These are phyloP conservation scores for Rhizophlyctis rosea DNA, from an alignment of 192 early-diverging fungal species.

Conservation along the genomic window DNA sequence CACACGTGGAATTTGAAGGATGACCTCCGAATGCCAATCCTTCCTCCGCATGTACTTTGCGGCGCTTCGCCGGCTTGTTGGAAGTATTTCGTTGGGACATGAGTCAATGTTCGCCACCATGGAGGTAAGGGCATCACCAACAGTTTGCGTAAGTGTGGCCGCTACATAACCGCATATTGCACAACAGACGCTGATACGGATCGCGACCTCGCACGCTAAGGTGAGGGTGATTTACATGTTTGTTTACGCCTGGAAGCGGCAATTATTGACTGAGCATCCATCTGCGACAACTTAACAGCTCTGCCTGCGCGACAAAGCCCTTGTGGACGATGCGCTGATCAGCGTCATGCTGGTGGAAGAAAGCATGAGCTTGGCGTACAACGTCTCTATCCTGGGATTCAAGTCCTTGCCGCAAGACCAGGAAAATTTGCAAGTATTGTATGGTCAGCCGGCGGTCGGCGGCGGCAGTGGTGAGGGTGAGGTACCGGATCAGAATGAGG, in stretches of 20 bases:
- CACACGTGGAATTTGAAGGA: background rate
- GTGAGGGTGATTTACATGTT: too few species aligned
- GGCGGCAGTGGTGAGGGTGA: too few species aligned
- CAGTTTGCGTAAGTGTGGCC: background rate
- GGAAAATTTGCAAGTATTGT: slow-evolving; percentile 6
- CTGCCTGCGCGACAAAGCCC: slow-evolving; percentile 16
- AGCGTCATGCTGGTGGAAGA: slow-evolving; percentile 20
- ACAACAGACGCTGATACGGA: slow-evolving; percentile 9
- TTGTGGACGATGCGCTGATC: slow-evolving; percentile 19
- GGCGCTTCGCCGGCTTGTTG: slow-evolving; percentile 6
- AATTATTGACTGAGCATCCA: background rate
- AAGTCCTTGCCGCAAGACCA: slow-evolving; percentile 13
- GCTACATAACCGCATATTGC: background rate
- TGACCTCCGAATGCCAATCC: slow-evolving; percentile 14
- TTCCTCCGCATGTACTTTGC: slow-evolving; percentile 16
- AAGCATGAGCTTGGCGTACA: slow-evolving; percentile 1
- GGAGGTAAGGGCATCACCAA: slow-evolving; percentile 4
- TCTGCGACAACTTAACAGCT: slow-evolving; percentile 1
- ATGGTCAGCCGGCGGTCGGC: too few species aligned
- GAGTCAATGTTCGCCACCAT: slow-evolving; percentile 16
- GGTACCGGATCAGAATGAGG: too few species aligned
- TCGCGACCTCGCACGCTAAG: slow-evolving; percentile 15
- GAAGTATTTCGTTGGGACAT: background rate
- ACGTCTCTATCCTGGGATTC: slow-evolving; percentile 19
- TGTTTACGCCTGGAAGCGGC: background rate